These are phyloP conservation scores for Metarhizium album DNA, from an alignment of 2,329 filamentous ascomycete species.

Conservation along the genomic window DNA sequence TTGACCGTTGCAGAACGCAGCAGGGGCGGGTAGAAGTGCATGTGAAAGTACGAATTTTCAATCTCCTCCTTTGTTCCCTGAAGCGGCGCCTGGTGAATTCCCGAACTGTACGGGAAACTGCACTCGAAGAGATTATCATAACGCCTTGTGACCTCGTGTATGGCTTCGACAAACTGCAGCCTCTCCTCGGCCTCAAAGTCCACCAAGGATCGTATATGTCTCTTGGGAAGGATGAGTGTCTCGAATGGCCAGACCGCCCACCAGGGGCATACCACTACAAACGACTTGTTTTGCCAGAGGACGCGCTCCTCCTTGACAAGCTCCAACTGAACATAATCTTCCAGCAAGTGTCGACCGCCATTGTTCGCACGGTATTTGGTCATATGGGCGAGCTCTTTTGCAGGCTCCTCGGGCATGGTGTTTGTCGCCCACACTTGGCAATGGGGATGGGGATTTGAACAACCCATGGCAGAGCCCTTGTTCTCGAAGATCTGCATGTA, in stretches of 20 bases:
- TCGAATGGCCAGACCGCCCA: slow-evolving; percentile 98
- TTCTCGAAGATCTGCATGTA: slow-evolving; percentile 99
- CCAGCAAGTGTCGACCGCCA: slow-evolving; percentile 63
- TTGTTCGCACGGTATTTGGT: slow-evolving; percentile 66
- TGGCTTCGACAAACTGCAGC: slow-evolving; percentile 64
- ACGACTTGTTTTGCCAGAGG: slow-evolving; percentile 77
- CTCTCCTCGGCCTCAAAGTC: slow-evolving; percentile 68
- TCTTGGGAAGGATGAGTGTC: slow-evolving; percentile 76
- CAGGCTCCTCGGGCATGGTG: slow-evolving; percentile 79
- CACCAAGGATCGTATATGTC: slow-evolving; percentile 73
- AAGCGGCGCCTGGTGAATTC: slow-evolving; percentile 89
- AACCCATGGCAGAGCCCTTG: slow-evolving; percentile 96
- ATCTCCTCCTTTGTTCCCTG: slow-evolving; percentile 72
- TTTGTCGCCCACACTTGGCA: slow-evolving; percentile 96
- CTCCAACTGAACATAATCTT: slow-evolving; percentile 80
- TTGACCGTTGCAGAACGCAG: slow-evolving; percentile 85
- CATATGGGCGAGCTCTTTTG: slow-evolving; percentile 67
- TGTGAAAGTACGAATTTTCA: slow-evolving; percentile 81
- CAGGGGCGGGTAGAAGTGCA: slow-evolving; percentile 95
- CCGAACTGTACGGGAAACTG: slow-evolving; percentile 93
- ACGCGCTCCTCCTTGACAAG: slow-evolving; percentile 68
- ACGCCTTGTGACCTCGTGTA: slow-evolving; percentile 78
- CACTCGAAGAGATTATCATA: slow-evolving; percentile 98
- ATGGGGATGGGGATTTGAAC: slow-evolving; percentile 96
- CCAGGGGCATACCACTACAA: slow-evolving; percentile 88